Evolutionary conservation across 257 asterid genomes (phyloP), one percentile per base, ranked within the genome.

Genomic region (Haberlea rhodopensis): DNA sequence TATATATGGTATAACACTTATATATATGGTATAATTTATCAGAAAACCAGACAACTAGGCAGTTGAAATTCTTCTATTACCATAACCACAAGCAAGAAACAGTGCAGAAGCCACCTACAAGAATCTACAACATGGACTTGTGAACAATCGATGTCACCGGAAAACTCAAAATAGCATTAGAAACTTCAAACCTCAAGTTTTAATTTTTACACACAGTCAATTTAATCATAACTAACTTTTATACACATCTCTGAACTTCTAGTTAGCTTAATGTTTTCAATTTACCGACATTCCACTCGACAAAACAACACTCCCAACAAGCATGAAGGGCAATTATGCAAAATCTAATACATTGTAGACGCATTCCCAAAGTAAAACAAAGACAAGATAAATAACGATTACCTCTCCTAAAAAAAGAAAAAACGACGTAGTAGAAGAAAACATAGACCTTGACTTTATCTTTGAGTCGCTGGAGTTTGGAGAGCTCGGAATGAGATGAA

Each of bases 391-490:
- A 13, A 29, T 48, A 4, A 11, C 34, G 20, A 22, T 22, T n/a
- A 20, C 15, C 34, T 5, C 66, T 2, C 5, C 11, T n/a, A n/a
- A n/a, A n/a, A n/a, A n/a, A n/a, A n/a, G n/a, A n/a, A n/a, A n/a
- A 4, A 16, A 60, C 22, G 54, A 31, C 3, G 24, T 20, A 67
- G 26, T 37, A 21, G 29, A 25, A 6, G 65, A 56, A 15, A 34
- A 8, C 19, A 62, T 37, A 55, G 20, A 89, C 97, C 99, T 94
- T 79, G 84, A 87, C 81, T 78, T 83, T 86, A 46, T 86, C 95
- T 73, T 84, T 94, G 86, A 94, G 67, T 51, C 77, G 80, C 68
- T 65, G 53, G 57, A 94, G 75, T 84, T 84, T 84, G 32, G 80
- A 63, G 29, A 84, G 78, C 70, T 85, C 91, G n/a, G 95, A 82